Percentiles rank a stretch among this genome's conserved stretches.
Evolutionary conservation across 2,329 filamentous ascomycete genomes (phyloP).

Genomic region (Ophiostoma sp.): DNA sequence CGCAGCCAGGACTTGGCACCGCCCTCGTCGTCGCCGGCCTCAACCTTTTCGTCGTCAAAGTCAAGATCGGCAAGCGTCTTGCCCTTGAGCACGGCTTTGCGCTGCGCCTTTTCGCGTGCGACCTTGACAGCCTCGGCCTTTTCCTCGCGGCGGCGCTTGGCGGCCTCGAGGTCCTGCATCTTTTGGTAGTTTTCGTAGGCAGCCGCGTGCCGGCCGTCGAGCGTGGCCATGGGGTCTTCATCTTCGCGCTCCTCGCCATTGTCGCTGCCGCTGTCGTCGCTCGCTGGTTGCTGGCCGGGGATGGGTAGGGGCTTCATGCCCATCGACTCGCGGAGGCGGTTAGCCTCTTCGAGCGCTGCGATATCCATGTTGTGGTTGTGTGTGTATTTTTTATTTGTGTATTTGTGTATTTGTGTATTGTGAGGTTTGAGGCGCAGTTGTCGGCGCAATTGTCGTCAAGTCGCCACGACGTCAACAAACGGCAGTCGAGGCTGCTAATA

Average conservation of each 20-base stretch:
- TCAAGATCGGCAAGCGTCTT: constrained; percentile 75
- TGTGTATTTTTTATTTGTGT: neutral
- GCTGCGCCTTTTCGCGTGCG: constrained; percentile 76
- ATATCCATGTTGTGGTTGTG: constrained; percentile 47
- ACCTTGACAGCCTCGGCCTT: constrained; percentile 79
- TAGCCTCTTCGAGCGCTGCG: constrained; percentile 84
- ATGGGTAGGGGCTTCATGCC: constrained; percentile 87
- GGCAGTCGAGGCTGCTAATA: neutral
- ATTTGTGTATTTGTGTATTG: neutral
- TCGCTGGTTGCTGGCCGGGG: constrained; percentile 47
- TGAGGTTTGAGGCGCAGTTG: neutral
- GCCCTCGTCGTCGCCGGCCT: constrained; percentile 40
- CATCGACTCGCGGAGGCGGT: constrained; percentile 82
- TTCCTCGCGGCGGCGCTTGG: constrained; percentile 73
- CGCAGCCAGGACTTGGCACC: constrained; percentile 85
- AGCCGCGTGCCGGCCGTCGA: constrained; percentile 72
- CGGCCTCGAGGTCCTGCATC: constrained; percentile 62
- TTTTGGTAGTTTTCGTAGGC: constrained; percentile 68
- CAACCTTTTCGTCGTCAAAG: constrained; percentile 48
- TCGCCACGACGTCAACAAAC: neutral
- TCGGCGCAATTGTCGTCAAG: neutral
- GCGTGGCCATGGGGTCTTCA: constrained; percentile 71
- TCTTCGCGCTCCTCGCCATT: constrained; percentile 45
- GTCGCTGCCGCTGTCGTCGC: constrained; percentile 29
- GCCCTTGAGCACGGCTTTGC: constrained; percentile 70